Evolutionary conservation across 2,329 filamentous ascomycete genomes (phyloP).

Genomic region (Lojkania enalia): DNA sequence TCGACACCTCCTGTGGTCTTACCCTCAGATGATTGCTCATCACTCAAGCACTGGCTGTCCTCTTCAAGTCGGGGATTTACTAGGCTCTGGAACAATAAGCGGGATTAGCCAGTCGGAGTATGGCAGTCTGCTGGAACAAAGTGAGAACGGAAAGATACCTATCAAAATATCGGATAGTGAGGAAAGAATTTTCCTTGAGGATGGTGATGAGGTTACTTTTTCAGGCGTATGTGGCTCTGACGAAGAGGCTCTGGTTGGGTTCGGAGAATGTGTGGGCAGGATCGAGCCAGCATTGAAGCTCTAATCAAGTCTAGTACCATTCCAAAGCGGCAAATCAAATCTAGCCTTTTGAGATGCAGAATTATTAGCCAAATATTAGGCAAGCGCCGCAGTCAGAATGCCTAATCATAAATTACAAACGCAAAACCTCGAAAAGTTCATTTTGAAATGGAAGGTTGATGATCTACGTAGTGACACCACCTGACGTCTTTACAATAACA

Average conservation of each 20-base stretch:
- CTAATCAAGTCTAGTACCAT: too few relatives aligned
- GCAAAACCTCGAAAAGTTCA: too few relatives aligned
- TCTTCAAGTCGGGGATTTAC: conserved; percentile 71
- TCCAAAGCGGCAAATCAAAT: too few relatives aligned
- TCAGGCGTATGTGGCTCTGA: conserved; percentile 65
- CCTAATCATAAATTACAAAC: too few relatives aligned
- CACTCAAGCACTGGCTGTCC: conserved; percentile 77
- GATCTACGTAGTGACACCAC: too few relatives aligned
- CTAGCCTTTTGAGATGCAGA: too few relatives aligned
- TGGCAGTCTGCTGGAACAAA: conserved; percentile 74
- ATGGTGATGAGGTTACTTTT: conserved; percentile 71
- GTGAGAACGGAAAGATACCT: conserved; percentile 66
- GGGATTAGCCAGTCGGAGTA: conserved; percentile 61
- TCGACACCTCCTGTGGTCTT: conserved; percentile 76
- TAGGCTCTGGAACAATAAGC: conserved; percentile 79
- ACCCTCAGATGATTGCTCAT: conserved; percentile 81
- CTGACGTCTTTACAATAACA: too few relatives aligned
- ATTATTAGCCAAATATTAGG: too few relatives aligned
- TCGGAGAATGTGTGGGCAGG: conserved; percentile 71
- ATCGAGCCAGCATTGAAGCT: conserved; percentile 52
- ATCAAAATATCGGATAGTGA: conserved; percentile 66
- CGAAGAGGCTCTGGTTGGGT: conserved; percentile 71
- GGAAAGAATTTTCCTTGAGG: conserved; percentile 70
- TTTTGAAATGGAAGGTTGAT: too few relatives aligned
- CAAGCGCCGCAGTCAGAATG: too few relatives aligned